A percentile compares a stretch with the other conserved stretches of the same genome.
Evolutionary conservation across 306 rosid genomes (phyloP).

Genomic region (Vigna mungo): DNA sequence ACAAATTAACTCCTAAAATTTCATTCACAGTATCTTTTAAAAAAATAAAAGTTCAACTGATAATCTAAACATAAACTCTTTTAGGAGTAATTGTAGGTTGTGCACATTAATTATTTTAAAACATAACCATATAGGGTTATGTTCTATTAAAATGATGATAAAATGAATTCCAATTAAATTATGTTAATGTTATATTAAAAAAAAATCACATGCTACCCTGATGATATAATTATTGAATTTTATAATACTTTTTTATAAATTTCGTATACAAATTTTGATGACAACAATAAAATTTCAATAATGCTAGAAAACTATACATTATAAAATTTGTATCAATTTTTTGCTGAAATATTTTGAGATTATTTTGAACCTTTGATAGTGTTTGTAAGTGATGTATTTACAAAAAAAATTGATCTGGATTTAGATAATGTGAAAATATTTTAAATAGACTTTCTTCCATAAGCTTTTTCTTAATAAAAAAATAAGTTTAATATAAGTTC

Average conservation of each 20-base stretch:
- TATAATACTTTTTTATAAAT: neutral
- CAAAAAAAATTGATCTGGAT: neutral
- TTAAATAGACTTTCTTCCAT: too few relatives aligned
- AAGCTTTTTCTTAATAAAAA: too few relatives aligned
- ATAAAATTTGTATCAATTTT: neutral
- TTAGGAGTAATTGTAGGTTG: neutral
- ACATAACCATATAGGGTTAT: neutral
- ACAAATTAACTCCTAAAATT: neutral
- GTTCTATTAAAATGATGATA: too few relatives aligned
- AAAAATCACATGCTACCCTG: too few relatives aligned
- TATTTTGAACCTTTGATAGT: neutral
- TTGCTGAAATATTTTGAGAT: neutral
- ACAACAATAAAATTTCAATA: neutral
- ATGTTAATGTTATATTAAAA: too few relatives aligned
- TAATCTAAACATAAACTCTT: too few relatives aligned
- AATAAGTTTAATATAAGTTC: too few relatives aligned
- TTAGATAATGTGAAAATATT: neutral
- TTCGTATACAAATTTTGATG: neutral
- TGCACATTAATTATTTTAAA: neutral
- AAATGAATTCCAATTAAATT: neutral
- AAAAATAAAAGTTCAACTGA: too few relatives aligned
- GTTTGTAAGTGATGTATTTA: neutral
- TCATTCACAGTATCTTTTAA: neutral
- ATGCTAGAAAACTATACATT: neutral
- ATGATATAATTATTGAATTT: neutral